Evolutionary conservation across 768 basidiomycete genomes (phyloP).

Genomic region (Rhizopogon vulgaris): DNA sequence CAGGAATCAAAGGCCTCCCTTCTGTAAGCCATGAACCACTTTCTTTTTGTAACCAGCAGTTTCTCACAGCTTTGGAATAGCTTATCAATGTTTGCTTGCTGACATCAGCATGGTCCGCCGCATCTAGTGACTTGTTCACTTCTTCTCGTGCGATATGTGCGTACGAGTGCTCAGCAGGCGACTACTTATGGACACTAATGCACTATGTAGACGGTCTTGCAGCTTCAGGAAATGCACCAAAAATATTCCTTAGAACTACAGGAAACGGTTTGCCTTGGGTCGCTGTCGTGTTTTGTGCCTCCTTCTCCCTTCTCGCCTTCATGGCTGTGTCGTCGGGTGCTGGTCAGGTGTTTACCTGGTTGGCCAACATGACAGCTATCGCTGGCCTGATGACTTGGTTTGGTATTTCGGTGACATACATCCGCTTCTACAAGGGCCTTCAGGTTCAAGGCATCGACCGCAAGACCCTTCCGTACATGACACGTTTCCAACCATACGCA

Average conservation of each 20-base stretch:
- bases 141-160: slow-evolving; percentile 80
- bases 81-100: slow-evolving; percentile 79
- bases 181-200: not conserved
- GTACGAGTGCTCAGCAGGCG: slow-evolving; percentile 17
- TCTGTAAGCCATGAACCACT: slow-evolving; percentile 40
- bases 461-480: slow-evolving; percentile 60
- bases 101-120: slow-evolving; percentile 91
- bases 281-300: slow-evolving; percentile 61
- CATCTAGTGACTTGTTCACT: slow-evolving; percentile 84
- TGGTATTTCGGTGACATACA: slow-evolving; percentile 67
- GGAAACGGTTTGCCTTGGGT: slow-evolving; percentile 72
- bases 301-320: slow-evolving; percentile 69
- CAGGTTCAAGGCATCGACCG: slow-evolving; percentile 77
- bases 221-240: slow-evolving; percentile 73
- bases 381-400: slow-evolving; percentile 78
- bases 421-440: slow-evolving; percentile 82
- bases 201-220: slow-evolving; percentile 66
- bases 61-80: slow-evolving; percentile 24
- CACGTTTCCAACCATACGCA: slow-evolving; percentile 64
- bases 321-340: slow-evolving; percentile 70
- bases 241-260: slow-evolving; percentile 64
- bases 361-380: slow-evolving; percentile 68
- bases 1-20: too few species aligned
- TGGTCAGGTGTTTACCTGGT: slow-evolving; percentile 74
- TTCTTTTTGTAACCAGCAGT: not conserved